A percentile compares a stretch with the other conserved stretches of the same genome.
phyloP scores from a whole-genome alignment of 2,329 filamentous ascomycete genomes.

The Aspergillus fructus region DNA sequence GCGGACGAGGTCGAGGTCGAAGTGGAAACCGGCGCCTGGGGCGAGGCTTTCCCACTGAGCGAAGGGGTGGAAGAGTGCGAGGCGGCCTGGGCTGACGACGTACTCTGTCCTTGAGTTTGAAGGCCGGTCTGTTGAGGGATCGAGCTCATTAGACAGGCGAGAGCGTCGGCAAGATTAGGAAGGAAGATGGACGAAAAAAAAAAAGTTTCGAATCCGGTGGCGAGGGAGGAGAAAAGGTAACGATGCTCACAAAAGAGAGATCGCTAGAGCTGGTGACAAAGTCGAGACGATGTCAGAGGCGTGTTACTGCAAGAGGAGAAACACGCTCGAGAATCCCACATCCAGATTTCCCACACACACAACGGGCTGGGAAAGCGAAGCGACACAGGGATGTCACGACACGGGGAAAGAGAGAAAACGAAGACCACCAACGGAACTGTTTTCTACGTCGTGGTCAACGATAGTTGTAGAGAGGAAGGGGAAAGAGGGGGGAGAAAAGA shows the following conservation, averaged over 20 bases:
- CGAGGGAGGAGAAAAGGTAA: background rate
- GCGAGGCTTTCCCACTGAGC: conserved; percentile 52
- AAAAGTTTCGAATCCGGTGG: conserved; percentile 2
- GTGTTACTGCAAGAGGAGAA: conserved; percentile 19
- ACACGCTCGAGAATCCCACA: conserved; percentile 24
- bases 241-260: conserved; percentile 4
- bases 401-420: conserved; percentile 10
- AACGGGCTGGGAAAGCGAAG: conserved; percentile 10
- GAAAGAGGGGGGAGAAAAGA: conserved; percentile 19
- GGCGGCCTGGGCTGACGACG: conserved; percentile 51
- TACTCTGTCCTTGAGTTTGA: conserved; percentile 50
- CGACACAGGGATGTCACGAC: conserved; percentile 13
- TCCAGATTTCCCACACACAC: conserved; percentile 17
- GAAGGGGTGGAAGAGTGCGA: conserved; percentile 48
- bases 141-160: conserved; percentile 61
- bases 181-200: conserved; percentile 20
- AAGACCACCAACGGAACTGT: conserved; percentile 20
- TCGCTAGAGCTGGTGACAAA: conserved; percentile 6
- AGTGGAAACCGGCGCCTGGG: conserved; percentile 24
- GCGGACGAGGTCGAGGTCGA: conserved; percentile 38
- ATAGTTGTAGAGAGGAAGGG: conserved; percentile 15
- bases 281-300: conserved; percentile 19
- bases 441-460: conserved; percentile 22
- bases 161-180: conserved; percentile 14
- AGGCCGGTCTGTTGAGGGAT: conserved; percentile 49